Base-by-base conservation (phyloP, 495 filamentous ascomycete species). In the Rostrohypoxylon terebratum region DNA sequence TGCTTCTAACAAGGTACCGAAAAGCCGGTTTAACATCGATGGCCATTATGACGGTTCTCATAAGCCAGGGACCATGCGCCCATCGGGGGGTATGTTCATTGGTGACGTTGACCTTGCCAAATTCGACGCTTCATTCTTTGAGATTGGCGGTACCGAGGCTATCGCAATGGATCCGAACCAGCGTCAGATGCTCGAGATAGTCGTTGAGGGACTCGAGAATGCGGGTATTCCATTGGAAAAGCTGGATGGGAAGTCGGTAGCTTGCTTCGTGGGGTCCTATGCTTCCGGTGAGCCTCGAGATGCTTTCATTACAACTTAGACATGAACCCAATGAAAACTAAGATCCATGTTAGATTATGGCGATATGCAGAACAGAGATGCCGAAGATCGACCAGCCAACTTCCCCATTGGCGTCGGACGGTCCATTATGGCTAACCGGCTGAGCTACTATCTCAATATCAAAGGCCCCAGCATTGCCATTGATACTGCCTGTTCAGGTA, bases 51-150 rank as follows among this genome's bases (percentile, higher is more conserved):
- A 91, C 73, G 87, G 88, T 13, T 88, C 91, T 54, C 84, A 85
- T 13, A 91, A 94, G 62, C 91, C 88, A 53, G 88, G 93, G 72
- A 86, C 90, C 21, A 89, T 90, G 51, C 89, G 89, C 34, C 11
- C 18, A 4, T 45, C 51, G 0, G 68, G 72, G 2, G 60, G 54
- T 11, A 72, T 72, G 63, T 71, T 81, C 48, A 75, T 82, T 3
- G 28, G 28, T 13, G 51, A 80, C 1, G 69, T 77, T 9, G 67
- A 95, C 71, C 89, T 91, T 0, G 88, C 88, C 13, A 82, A 89
- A 4, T 94, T 95, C 66, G 93, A 96, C 65, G 89, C 92, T 23
- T 83, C 86, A 0, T 96, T 96, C 79, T 96, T 95, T 84, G 91
- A 91, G 70, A 90, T 96, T 86, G 38, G 88, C 85, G 72, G 72